Conservation (phyloP, 1,139 yeast genomes). For the Debaryomyces udenii region DNA sequence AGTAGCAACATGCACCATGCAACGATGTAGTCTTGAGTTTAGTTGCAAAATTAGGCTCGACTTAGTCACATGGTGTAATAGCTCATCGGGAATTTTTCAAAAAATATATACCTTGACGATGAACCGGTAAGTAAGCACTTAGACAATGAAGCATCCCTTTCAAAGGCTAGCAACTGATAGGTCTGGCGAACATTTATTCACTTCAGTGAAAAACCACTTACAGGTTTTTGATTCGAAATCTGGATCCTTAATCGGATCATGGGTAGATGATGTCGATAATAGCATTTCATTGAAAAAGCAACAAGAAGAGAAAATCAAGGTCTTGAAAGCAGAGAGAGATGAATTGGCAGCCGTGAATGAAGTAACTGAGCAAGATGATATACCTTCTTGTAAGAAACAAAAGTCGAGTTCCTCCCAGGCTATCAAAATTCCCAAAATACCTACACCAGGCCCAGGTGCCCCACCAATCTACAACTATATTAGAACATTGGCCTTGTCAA, state of each 20-base stretch:
- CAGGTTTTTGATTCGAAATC: conserved; percentile 47
- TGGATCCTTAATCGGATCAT: conserved; percentile 47
- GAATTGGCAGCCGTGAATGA: conserved; percentile 13
- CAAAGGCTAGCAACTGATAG: conserved; percentile 53
- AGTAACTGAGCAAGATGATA: conserved; percentile 19
- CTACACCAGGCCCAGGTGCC: conserved; percentile 69
- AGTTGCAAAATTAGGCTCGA: no score
- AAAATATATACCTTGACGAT: conserved; percentile 11
- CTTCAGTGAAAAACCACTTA: conserved; percentile 59
- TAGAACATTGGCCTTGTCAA: conserved; percentile 55
- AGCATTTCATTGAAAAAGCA: conserved; percentile 45
- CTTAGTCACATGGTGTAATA: conserved; percentile 1
- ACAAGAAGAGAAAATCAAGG: conserved; percentile 44
- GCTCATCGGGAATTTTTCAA: conserved; percentile 8
- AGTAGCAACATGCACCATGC: no score
- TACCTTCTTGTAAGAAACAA: conserved; percentile 29
- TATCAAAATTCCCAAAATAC: conserved; percentile 53
- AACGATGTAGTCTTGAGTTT: no score
- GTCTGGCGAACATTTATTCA: conserved; percentile 51
- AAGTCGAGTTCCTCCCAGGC: conserved; percentile 32
- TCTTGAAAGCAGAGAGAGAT: conserved; percentile 24
- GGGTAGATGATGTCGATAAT: conserved; percentile 60
- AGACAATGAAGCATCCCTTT: conserved; percentile 67
- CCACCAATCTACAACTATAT: conserved; percentile 68
- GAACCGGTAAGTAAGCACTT: background rate